Evolutionary conservation across 2,329 filamentous ascomycete species (phyloP), one percentile per base, ranked within the genome.

Genomic region (Calonectria ilicicola): DNA sequence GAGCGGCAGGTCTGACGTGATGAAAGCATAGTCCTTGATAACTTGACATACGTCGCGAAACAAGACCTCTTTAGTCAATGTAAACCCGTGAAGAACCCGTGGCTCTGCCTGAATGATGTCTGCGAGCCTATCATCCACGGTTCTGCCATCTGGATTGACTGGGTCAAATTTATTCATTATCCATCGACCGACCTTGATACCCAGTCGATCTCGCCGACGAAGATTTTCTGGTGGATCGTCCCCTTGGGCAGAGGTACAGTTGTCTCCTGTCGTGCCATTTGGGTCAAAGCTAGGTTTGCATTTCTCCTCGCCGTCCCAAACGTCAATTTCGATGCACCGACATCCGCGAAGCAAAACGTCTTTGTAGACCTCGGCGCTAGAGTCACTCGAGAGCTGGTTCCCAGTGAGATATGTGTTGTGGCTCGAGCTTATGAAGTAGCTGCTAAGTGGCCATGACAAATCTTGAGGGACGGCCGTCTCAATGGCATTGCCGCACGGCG

Each of bases 401-500:
- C 96, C 96, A 1, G 95, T 91, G 23, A 98, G 90, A 78, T 98
- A 98, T 0, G 96, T 98, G 84, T 98, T 98, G 87, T 98, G 96
- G 69, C 95, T 98, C 78, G 95, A 98, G 74, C 93, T 97, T 81
- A 98, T 94, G 84, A 95, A 98, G 85, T 98, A 98, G 84, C 95
- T 95, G 72, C 95, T 94, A 74, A 98, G 86, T 0, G 96, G 96
- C 79, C 92, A 93, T 64, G 94, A 91, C 68, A 97, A 89, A 68
- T 91, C 89, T 67, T 86, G 81, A 2, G 83, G 74, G 23, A 79
- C 77, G n/a, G 82, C 82, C 2, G 87, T 86, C 1, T 83, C 84
- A 23, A 85, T 83, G 44, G 84, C 83, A 47, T 86, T 84, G 69
- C 85, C 83, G 17, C 38, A 40, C 17, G 38, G 38, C 10, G 38